Conservation (phyloP, 1,139 yeast genomes). For the Pichia norvegensis region DNA sequence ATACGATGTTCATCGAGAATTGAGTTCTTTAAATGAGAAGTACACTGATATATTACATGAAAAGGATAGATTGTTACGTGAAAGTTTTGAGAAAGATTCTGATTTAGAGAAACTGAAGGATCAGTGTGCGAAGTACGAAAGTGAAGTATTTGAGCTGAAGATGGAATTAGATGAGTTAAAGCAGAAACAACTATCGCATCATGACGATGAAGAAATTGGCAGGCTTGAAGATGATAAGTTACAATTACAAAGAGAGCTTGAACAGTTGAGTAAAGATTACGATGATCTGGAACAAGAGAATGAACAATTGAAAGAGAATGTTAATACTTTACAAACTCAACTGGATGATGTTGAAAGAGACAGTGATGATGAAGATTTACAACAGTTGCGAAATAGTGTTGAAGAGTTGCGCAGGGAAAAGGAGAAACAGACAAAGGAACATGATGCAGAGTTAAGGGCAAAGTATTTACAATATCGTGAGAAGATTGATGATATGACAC, state of each 20-base stretch:
- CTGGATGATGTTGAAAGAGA: conserved; percentile 4
- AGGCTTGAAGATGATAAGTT: conserved; percentile 6
- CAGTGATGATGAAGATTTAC: background rate
- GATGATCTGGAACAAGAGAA: conserved; percentile 15
- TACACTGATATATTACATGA: conserved; percentile 10
- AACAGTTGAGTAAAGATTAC: background rate
- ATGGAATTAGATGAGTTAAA: background rate
- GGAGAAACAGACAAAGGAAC: conserved; percentile 9
- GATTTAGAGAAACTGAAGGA: conserved; percentile 18
- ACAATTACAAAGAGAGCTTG: background rate
- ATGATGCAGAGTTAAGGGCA: conserved; percentile 6
- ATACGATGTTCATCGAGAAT: conserved; percentile 1
- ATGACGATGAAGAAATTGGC: background rate
- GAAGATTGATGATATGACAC: conserved; percentile 10
- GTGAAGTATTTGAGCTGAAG: conserved; percentile 15
- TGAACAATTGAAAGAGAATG: conserved; percentile 5
- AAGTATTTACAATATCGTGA: conserved; percentile 8
- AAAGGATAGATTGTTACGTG: conserved; percentile 18
- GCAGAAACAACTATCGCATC: background rate
- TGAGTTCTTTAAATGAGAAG: background rate
- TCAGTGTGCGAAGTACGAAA: conserved; percentile 3
- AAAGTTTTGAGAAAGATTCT: conserved; percentile 6
- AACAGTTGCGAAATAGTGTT: conserved; percentile 6
- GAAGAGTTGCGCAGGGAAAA: conserved; percentile 18
- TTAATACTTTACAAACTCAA: conserved; percentile 8